Base-by-base conservation (phyloP, 345 rosid genomes). In the Garcia nutans region DNA sequence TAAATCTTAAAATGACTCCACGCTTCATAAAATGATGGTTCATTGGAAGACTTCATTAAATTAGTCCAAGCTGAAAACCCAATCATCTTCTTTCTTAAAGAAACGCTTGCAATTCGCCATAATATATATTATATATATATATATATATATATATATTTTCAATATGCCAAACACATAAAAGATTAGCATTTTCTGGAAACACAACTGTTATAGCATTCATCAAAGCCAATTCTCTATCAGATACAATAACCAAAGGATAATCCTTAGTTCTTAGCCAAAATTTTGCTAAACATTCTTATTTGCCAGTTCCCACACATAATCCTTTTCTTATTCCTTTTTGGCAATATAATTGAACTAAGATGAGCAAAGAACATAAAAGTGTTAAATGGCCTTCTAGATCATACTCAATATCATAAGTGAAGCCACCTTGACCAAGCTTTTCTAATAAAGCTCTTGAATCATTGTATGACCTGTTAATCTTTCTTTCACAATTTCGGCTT, bases 91-190 rank as follows among this genome's bases (percentile, higher is more conserved):
- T 50, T 50, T 15, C 55, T 50, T 3, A 50, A 50, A 50, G 16
- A 8, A 50, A 50, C 55, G 16, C 71, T 68, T 68, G 56, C 31
- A 44, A 22, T 44, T 20, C 23, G 57, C 11, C 13, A 68, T 28
- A 28, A 28, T 28, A 28, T 28, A 28, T 28, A 12, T 15, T 15
- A 68, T 68, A 24, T 47, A 23, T 24, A 45, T 68, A 57, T n/a
- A n/a, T n/a, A n/a, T n/a, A n/a, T n/a, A n/a, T n/a, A n/a, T n/a
- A n/a, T n/a, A n/a, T n/a, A n/a, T n/a, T n/a, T n/a, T 68, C 72
- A 47, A 68, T 68, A 11, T 68, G 59, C 37, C 72, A 68, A 10
- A 68, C 20, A 42, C 55, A 50, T 17, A 68, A 47, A 47, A 68
- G 37, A 22, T 45, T 68, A 5, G 37, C 19, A 47, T 5, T 44